phyloP scores from a whole-genome alignment of 1,284 basidiomycete genomes.

The Trichosporon sp. region DNA sequence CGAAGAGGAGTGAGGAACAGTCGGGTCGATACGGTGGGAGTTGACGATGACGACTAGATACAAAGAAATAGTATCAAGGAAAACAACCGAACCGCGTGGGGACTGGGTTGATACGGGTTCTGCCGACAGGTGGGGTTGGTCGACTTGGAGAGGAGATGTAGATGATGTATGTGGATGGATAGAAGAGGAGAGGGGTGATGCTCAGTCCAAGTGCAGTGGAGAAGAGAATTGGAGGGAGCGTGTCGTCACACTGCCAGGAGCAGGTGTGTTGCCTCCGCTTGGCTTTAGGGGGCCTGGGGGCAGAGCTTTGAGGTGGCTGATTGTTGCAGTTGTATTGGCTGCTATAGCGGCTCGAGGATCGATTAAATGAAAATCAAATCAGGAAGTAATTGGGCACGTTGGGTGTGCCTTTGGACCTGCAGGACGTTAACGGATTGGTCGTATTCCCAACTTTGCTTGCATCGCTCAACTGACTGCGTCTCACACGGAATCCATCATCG shows the following conservation, averaged over 20 bases:
- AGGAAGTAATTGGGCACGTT: not conserved
- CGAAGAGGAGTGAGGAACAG: not conserved
- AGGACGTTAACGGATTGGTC: not conserved
- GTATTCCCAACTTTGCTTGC: not conserved
- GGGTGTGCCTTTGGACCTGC: not conserved
- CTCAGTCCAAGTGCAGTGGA: conserved; percentile 13
- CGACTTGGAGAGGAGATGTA: not conserved
- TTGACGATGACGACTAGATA: not conserved
- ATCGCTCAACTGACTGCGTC: no score
- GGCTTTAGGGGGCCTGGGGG: not conserved
- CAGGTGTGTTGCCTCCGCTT: conserved; percentile 13
- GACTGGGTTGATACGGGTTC: not conserved
- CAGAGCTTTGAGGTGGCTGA: not conserved
- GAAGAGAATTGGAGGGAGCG: conserved; percentile 20
- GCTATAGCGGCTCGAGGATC: not conserved
- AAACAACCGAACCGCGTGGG: not conserved
- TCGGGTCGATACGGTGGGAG: conserved; percentile 20
- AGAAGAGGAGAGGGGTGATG: conserved; percentile 15
- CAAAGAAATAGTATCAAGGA: not conserved
- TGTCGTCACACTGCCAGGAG: conserved; percentile 18
- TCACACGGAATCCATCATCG: no score
- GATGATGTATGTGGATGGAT: conserved; percentile 21
- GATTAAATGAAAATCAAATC: not conserved
- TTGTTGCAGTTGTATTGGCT: not conserved
- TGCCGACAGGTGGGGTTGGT: not conserved